phyloP scores from a whole-genome alignment of 208 protist species.

The Wallacemonas sp. region DNA sequence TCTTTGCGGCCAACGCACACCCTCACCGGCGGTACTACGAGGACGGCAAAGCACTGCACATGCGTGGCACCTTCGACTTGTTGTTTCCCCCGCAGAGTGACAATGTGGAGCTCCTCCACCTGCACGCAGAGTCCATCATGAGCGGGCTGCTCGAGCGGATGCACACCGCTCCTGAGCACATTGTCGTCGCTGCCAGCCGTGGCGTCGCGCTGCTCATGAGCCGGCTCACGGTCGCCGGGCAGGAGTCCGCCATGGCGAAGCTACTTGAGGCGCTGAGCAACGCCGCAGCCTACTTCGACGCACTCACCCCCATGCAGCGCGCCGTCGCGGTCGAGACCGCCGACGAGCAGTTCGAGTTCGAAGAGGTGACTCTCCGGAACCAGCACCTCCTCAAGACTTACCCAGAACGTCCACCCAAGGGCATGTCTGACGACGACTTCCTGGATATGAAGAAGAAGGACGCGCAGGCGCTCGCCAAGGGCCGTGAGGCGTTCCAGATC shows the following conservation, averaged over 20 bases:
- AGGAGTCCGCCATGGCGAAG: conserved; percentile 29
- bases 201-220: conserved; percentile 68
- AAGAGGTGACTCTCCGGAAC: conserved; percentile 50
- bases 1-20: conserved; percentile 32
- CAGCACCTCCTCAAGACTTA: conserved; percentile 81
- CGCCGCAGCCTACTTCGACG: conserved; percentile 55
- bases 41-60: not conserved
- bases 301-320: conserved; percentile 52
- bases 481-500: conserved; percentile 52
- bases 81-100: conserved; percentile 27
- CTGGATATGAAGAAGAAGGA: conserved; percentile 77
- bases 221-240: conserved; percentile 24
- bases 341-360: conserved; percentile 49
- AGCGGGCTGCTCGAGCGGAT: conserved; percentile 36
- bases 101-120: conserved; percentile 35
- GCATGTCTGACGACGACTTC: conserved; percentile 82
- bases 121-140: conserved; percentile 38
- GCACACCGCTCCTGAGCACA: conserved; percentile 24
- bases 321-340: conserved; percentile 67
- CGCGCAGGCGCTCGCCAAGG: conserved; percentile 69
- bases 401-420: conserved; percentile 78
- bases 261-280: conserved; percentile 34
- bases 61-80: conserved; percentile 8
- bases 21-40: conserved; percentile 7
- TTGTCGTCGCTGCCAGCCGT: conserved; percentile 65